Conservation (phyloP, 2,329 filamentous ascomycete species). For the Aspergillus pseudoterreus region DNA sequence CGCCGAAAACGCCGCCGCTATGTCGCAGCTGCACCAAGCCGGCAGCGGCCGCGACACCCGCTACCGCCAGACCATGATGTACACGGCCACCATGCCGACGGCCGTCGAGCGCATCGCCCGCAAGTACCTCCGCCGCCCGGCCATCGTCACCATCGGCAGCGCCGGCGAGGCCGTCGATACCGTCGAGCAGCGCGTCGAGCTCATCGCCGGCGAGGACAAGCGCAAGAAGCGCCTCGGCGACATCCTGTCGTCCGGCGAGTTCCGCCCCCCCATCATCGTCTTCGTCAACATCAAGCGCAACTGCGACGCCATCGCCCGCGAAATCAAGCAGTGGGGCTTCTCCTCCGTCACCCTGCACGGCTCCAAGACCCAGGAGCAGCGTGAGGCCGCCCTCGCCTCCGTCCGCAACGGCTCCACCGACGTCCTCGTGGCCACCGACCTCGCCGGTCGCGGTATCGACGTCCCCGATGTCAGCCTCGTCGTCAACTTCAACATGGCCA, state of each 20-base stretch:
- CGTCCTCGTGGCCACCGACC: slow-evolving; percentile 90
- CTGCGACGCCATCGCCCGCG: slow-evolving; percentile 88
- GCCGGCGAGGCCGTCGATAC: slow-evolving; percentile 95
- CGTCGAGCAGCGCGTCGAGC: slow-evolving; percentile 94
- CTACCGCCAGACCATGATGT: slow-evolving; percentile 99
- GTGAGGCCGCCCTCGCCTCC: slow-evolving; percentile 85
- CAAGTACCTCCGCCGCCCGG: slow-evolving; percentile 89
- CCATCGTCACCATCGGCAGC: slow-evolving; percentile 92
- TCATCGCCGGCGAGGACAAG: slow-evolving; percentile 86
- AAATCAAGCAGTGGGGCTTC: slow-evolving; percentile 93
- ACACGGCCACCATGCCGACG: slow-evolving; percentile 95
- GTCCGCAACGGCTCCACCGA: slow-evolving; percentile 76
- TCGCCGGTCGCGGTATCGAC: slow-evolving; percentile 96
- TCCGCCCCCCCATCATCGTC: slow-evolving; percentile 88
- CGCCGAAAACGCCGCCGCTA: slow-evolving; percentile 79
- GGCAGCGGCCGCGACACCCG: slow-evolving; percentile 61
- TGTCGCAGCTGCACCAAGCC: slow-evolving; percentile 65
- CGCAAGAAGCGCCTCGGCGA: slow-evolving; percentile 94
- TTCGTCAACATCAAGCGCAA: slow-evolving; percentile 99
- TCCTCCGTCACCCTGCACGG: slow-evolving; percentile 87
- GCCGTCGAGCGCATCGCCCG: slow-evolving; percentile 93
- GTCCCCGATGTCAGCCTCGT: slow-evolving; percentile 91
- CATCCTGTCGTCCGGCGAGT: slow-evolving; percentile 76
- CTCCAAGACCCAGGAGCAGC: slow-evolving; percentile 95
- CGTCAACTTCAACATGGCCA: slow-evolving; percentile 98